Conservation (phyloP, 2,329 filamentous ascomycete genomes). For the Torrubiella hemipterigena region DNA sequence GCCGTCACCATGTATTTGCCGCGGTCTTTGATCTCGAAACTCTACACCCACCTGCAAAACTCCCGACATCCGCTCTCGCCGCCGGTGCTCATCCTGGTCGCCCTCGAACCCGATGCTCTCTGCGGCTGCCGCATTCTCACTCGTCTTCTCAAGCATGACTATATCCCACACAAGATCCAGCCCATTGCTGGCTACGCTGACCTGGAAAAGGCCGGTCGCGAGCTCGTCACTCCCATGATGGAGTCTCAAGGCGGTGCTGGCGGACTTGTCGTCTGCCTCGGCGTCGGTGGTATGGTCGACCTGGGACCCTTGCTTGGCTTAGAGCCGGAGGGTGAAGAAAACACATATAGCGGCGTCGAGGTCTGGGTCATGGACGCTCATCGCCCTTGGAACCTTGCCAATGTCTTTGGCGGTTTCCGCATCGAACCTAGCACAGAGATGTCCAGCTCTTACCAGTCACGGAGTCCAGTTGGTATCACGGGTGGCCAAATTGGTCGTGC, state of each 20-base stretch:
- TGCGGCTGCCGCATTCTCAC: constrained; percentile 94
- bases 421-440: constrained; percentile 37
- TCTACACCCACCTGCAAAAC: constrained; percentile 80
- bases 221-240: constrained; percentile 78
- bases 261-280: constrained; percentile 82
- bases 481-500: constrained; percentile 58
- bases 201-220: constrained; percentile 64
- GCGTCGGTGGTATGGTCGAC: constrained; percentile 85
- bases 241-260: constrained; percentile 72
- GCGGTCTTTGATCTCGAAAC: constrained; percentile 73
- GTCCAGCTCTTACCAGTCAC: constrained; percentile 32
- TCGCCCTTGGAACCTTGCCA: constrained; percentile 87
- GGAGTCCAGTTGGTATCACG: constrained; percentile 53
- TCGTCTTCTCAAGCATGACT: constrained; percentile 88
- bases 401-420: constrained; percentile 73
- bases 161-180: constrained; percentile 94
- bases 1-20: constrained; percentile 74
- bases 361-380: constrained; percentile 90
- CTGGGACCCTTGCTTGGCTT: constrained; percentile 70
- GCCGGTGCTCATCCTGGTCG: constrained; percentile 81
- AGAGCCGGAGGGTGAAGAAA: constrained; percentile 48
- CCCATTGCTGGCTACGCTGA: constrained; percentile 89
- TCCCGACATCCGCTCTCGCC: constrained; percentile 83
- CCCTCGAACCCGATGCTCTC: constrained; percentile 88
- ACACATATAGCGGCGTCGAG: constrained; percentile 70